A percentile compares a stretch with the other conserved stretches of the same genome.
Evolutionary conservation across 208 protist genomes (phyloP).

Genomic region (Wallacemonas rigidus): DNA sequence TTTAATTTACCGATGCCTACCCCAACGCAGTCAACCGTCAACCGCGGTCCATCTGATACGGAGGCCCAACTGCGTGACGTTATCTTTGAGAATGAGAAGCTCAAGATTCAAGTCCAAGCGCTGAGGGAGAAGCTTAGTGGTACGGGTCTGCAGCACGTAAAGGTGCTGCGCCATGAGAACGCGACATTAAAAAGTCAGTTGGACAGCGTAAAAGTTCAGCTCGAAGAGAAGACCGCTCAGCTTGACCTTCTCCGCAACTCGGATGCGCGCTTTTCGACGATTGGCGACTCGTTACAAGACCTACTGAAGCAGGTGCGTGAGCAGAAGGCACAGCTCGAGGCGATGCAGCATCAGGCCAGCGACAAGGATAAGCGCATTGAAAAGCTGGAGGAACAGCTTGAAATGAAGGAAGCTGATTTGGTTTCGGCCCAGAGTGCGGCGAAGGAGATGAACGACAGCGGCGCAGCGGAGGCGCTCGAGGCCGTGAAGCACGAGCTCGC

Average conservation of each 20-base stretch:
- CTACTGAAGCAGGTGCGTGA: constrained; percentile 33
- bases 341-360: constrained; percentile 19
- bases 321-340: constrained; percentile 38
- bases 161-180: constrained; percentile 26
- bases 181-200: constrained; percentile 29
- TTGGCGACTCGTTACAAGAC: constrained; percentile 39
- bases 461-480: background rate
- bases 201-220: constrained; percentile 28
- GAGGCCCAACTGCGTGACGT: constrained; percentile 34
- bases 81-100: constrained; percentile 63
- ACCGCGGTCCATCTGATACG: constrained; percentile 24
- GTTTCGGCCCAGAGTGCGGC: background rate
- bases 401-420: constrained; percentile 19
- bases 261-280: constrained; percentile 46
- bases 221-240: constrained; percentile 52
- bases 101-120: constrained; percentile 44
- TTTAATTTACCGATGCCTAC: constrained; percentile 28
- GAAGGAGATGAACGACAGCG: too few relatives aligned
- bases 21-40: constrained; percentile 38
- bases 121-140: constrained; percentile 26
- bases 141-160: constrained; percentile 28
- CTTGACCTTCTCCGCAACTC: constrained; percentile 35
- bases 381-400: constrained; percentile 23
- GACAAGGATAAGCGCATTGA: constrained; percentile 41
- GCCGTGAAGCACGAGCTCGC: constrained; percentile 3